These are phyloP conservation scores for Arctostaphylos glauca DNA, from an alignment of 148 eudicot genomes.

Conservation along the genomic window DNA sequence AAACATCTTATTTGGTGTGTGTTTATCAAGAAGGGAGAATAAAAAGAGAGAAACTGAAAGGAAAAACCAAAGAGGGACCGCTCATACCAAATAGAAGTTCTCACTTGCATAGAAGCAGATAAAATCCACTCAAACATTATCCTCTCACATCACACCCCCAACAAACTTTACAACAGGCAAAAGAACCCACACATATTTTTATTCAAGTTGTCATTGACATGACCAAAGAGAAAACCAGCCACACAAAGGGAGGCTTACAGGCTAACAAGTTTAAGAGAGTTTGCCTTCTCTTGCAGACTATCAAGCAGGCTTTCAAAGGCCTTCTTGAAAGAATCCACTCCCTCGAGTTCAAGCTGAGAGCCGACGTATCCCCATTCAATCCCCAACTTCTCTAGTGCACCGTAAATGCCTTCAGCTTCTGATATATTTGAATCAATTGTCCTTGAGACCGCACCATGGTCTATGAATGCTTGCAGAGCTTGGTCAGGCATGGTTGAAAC, in stretches of 20 bases:
- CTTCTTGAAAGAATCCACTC: conserved; percentile 91
- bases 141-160: conserved; percentile 13
- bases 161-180: conserved; percentile 16
- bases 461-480: conserved; percentile 84
- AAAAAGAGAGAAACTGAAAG: no score
- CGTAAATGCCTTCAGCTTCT: conserved; percentile 91
- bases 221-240: background rate
- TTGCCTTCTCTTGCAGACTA: conserved; percentile 83
- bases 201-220: background rate
- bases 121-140: conserved; percentile 14
- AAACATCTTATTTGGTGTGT: no score
- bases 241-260: conserved; percentile 17
- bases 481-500: conserved; percentile 99
- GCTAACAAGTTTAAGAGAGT: conserved; percentile 62
- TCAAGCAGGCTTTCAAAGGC: conserved; percentile 81
- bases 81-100: background rate
- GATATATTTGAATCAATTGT: conserved; percentile 84
- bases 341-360: conserved; percentile 78
- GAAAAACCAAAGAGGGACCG: background rate
- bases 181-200: background rate
- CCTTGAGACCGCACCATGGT: conserved; percentile 86
- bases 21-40: no score
- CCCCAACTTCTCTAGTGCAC: conserved; percentile 89
- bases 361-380: conserved; percentile 89
- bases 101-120: conserved; percentile 14